A percentile compares a stretch with the other conserved stretches of the same genome.
phyloP scores from a whole-genome alignment of 805 yeast genomes.

The Maudiozyma serrabonitensis region DNA sequence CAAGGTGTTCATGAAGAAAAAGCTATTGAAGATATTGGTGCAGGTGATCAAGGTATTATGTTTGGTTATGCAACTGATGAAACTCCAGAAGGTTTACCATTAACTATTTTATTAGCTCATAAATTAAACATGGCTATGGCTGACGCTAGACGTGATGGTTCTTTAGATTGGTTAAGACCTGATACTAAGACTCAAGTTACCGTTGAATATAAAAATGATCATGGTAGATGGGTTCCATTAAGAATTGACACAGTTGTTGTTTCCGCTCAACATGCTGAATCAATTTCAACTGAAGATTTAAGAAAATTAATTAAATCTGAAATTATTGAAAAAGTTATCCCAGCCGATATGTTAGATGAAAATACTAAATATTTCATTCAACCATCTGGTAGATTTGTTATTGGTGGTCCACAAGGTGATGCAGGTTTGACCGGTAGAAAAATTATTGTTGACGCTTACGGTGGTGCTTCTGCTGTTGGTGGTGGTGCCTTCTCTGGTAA shows the following conservation, averaged over 20 bases:
- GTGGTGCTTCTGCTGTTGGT: slow-evolving; percentile 99
- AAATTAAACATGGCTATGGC: slow-evolving; percentile 95
- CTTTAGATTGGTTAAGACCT: slow-evolving; percentile 95
- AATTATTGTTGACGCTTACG: slow-evolving; percentile 98
- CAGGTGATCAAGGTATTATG: slow-evolving; percentile 99
- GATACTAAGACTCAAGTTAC: slow-evolving; percentile 99
- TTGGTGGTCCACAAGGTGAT: slow-evolving; percentile 99
- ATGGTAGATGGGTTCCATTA: slow-evolving; percentile 90
- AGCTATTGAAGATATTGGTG: slow-evolving; percentile 96
- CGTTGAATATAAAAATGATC: slow-evolving; percentile 86
- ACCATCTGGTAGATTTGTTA: slow-evolving; percentile 98
- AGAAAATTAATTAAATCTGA: slow-evolving; percentile 70
- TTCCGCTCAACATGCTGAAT: slow-evolving; percentile 97
- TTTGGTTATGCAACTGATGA: slow-evolving; percentile 99
- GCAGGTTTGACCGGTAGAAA: slow-evolving; percentile 99
- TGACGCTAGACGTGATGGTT: slow-evolving; percentile 92
- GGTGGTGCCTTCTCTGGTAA: slow-evolving; percentile 99
- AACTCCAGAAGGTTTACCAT: slow-evolving; percentile 94
- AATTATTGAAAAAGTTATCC: slow-evolving; percentile 85
- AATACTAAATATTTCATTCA: slow-evolving; percentile 96
- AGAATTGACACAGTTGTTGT: slow-evolving; percentile 97
- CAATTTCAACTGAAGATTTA: slow-evolving; percentile 85
- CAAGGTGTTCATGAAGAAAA: slow-evolving; percentile 96
- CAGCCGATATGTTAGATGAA: slow-evolving; percentile 82
- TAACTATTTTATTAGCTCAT: slow-evolving; percentile 90